Evolutionary conservation across 169 alveolate genomes (phyloP).

Genomic region (Blepharisma undulans): DNA sequence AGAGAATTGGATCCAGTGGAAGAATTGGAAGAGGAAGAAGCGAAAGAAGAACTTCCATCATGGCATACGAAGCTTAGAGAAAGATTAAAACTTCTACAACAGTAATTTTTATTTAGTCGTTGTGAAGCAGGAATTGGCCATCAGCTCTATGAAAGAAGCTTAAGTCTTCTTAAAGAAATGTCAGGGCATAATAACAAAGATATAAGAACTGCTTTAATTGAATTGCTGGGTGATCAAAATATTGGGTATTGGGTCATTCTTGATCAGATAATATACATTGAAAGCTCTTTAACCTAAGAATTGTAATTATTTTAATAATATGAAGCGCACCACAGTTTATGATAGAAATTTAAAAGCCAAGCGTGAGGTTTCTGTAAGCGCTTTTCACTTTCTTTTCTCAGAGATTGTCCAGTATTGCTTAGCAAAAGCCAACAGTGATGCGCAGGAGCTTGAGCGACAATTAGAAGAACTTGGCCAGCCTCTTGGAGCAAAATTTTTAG

Average conservation of each 20-base stretch:
- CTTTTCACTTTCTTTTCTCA: constrained; percentile 27
- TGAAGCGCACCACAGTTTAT: constrained; percentile 1
- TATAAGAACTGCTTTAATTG: constrained; percentile 65
- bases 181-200: constrained; percentile 46
- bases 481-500: constrained; percentile 22
- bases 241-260: constrained; percentile 88
- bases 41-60: constrained; percentile 1
- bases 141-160: constrained; percentile 75
- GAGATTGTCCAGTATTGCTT: constrained; percentile 18
- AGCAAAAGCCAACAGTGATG: not conserved
- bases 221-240: constrained; percentile 77
- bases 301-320: not conserved
- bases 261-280: constrained; percentile 79
- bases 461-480: constrained; percentile 35
- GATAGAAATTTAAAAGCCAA: constrained; percentile 20
- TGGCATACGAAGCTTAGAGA: constrained; percentile 57
- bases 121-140: constrained; percentile 81
- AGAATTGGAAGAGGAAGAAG: constrained; percentile 30
- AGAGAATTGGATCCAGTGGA: constrained; percentile 35
- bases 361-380: constrained; percentile 13
- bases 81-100: constrained; percentile 64
- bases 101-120: constrained; percentile 52
- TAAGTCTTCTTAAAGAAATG: constrained; percentile 52
- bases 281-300: constrained; percentile 32
- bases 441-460: constrained; percentile 27